phyloP scores from a whole-genome alignment of 306 rosid species.

The Vachellia pachyceras region DNA sequence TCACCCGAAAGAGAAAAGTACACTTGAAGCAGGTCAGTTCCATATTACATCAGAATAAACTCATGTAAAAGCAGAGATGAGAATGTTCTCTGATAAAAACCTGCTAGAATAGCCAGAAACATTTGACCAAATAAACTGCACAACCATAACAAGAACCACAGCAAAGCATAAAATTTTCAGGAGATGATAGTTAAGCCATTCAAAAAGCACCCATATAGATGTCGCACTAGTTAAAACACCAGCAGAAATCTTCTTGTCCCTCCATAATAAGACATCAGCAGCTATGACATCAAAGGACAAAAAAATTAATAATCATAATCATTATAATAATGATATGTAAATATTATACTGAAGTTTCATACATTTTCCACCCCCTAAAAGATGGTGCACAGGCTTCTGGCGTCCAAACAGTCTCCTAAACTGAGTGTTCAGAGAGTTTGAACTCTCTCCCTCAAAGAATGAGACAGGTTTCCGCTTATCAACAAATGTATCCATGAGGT shows the following conservation, averaged over 20 bases:
- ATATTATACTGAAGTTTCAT: conserved; percentile 30
- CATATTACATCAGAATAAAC: conserved; percentile 14
- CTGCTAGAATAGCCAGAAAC: conserved; percentile 68
- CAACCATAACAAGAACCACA: conserved; percentile 72
- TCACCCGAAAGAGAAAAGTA: conserved; percentile 33
- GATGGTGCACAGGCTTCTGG: conserved; percentile 74
- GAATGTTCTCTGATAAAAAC: conserved; percentile 46
- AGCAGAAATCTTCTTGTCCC: conserved; percentile 95
- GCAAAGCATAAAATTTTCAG: conserved; percentile 65
- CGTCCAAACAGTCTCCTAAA: conserved; percentile 81
- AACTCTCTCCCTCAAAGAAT: conserved; percentile 65
- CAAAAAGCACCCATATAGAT: conserved; percentile 82
- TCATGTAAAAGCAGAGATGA: conserved; percentile 35
- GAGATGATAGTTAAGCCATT: conserved; percentile 88
- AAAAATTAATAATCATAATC: background rate
- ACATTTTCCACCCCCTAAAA: conserved; percentile 97
- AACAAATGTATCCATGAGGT: conserved; percentile 58
- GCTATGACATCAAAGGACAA: conserved; percentile 54
- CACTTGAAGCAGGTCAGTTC: background rate
- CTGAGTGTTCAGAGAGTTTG: conserved; percentile 54
- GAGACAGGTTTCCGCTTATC: conserved; percentile 62
- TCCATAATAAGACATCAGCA: conserved; percentile 95
- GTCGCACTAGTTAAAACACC: conserved; percentile 78
- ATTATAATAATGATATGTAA: background rate
- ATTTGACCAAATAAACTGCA: conserved; percentile 83